Evolutionary conservation across 2,329 filamentous ascomycete species (phyloP), one percentile per base, ranked within the genome.

Genomic region (Diaporthe sp.): DNA sequence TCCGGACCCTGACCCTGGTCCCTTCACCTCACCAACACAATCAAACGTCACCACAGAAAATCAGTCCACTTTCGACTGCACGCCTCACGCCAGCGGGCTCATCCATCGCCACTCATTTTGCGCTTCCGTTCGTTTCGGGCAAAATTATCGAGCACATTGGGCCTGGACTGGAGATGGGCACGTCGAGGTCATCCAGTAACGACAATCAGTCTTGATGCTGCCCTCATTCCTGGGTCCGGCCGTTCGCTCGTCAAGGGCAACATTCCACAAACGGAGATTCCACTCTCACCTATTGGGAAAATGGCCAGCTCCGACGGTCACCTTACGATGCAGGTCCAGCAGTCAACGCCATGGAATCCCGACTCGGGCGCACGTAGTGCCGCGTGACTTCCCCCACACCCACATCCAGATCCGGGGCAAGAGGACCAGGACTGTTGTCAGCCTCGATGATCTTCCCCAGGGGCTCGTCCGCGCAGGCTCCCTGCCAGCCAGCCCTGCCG

Each of bases 361-460:
- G 8, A 35, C 32, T 19, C 27, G 68, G 69, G 65, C 59, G 17
- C 71, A 47, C 7, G 55, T 63, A 32, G 56, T 30, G 27, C 44
- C 50, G 50, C 50, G 37, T 59, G 44, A 50, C 56, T 32, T 61
- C 39, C 70, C 58, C 51, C 65, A 61, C 42, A 37, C 44, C 35
- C 59, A 25, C 47, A 37, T 35, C 42, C 59, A 83, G 50, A 75
- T 77, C 51, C 84, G 89, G 79, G 87, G 88, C 74, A 90, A 89
- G 80, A 91, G 89, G 82, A 90, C 88, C 7, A 88, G 81, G 79
- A 86, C 88, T 3, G 87, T 86, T 1, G 77, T 92, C 77, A 88
- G 83, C 74, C 83, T 92, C 6, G 86, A 88, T 13, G 90, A 92
- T 68, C 83, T 92, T 42, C 89, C 90, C 7, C 89, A 91, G 78